A percentile compares a stretch with the other conserved stretches of the same genome.
phyloP scores from a whole-genome alignment of 768 basidiomycete species.

The Boletus sp. region DNA sequence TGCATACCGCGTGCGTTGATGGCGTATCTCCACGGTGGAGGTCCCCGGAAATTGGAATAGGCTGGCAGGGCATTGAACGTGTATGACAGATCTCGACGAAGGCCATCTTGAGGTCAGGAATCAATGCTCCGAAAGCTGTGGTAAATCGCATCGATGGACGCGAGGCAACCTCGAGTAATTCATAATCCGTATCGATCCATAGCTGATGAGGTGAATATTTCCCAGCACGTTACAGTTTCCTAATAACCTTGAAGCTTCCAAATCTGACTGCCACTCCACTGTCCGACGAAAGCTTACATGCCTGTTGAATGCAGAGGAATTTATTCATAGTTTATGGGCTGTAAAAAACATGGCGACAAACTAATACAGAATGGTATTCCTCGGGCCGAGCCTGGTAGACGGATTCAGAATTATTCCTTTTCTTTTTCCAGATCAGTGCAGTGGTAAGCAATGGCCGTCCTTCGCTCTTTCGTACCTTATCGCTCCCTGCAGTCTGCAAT shows the following conservation, averaged over 20 bases:
- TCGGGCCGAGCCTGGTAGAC: no score
- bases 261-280: neutral
- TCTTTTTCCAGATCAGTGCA: no score
- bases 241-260: no score
- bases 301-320: no score
- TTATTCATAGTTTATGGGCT: neutral
- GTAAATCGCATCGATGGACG: neutral
- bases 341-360: no score
- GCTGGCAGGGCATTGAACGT: neutral
- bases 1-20: neutral
- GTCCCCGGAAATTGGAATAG: neutral
- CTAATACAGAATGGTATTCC: no score
- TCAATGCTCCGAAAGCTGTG: neutral
- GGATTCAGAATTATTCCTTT: no score
- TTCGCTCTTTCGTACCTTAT: neutral
- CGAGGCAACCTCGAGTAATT: neutral
- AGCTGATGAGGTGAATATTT: neutral
- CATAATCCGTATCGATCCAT: neutral
- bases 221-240: no score
- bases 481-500: neutral
- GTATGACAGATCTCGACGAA: neutral
- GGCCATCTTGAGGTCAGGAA: neutral
- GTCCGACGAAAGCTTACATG: no score
- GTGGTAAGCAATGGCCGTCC: no score
- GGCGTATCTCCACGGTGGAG: neutral